A percentile compares a stretch with the other conserved stretches of the same genome.
Conservation (phyloP, 441 rosid genomes). For the Erysimum cheiri region DNA sequence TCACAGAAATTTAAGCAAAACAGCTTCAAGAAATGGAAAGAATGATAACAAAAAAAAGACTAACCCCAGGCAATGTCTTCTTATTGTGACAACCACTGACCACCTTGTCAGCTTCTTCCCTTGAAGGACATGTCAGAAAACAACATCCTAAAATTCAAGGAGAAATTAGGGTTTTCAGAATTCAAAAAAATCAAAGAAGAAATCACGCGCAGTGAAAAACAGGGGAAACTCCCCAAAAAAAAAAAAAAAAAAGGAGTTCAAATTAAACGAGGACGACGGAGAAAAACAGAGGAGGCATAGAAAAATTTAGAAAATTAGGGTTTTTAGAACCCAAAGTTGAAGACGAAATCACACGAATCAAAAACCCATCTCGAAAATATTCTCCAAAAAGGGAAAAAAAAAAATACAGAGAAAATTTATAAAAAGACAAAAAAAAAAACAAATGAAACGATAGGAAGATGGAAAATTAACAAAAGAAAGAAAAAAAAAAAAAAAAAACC, state of each 20-base stretch:
- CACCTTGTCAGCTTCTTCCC: constrained; percentile 93
- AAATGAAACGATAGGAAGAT: constrained; percentile 21
- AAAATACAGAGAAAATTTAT: constrained; percentile 8
- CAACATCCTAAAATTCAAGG: constrained; percentile 68
- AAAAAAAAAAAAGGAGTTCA: neutral
- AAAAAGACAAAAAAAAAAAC: neutral
- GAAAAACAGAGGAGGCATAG: constrained; percentile 31
- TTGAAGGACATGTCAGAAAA: constrained; percentile 85
- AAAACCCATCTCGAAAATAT: neutral
- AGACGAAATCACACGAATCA: neutral
- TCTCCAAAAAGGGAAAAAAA: neutral
- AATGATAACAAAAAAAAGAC: constrained; percentile 36
- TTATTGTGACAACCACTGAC: constrained; percentile 87
- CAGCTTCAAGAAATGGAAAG: neutral
- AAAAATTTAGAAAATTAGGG: constrained; percentile 21
- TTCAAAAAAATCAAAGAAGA: neutral
- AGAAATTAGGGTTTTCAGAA: constrained; percentile 27
- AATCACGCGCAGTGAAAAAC: constrained; percentile 22
- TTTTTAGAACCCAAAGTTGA: neutral
- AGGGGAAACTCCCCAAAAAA: constrained; percentile 18
- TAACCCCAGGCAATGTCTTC: constrained; percentile 93
- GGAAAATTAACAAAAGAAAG: neutral
- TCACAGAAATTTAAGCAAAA: constrained; percentile 11
- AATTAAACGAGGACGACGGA: neutral
- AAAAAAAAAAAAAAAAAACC: constrained; percentile 36